A percentile compares a stretch with the other conserved stretches of the same genome.
phyloP scores from a whole-genome alignment of 164 flowering plant species.

The Magnolia changhungtana region DNA sequence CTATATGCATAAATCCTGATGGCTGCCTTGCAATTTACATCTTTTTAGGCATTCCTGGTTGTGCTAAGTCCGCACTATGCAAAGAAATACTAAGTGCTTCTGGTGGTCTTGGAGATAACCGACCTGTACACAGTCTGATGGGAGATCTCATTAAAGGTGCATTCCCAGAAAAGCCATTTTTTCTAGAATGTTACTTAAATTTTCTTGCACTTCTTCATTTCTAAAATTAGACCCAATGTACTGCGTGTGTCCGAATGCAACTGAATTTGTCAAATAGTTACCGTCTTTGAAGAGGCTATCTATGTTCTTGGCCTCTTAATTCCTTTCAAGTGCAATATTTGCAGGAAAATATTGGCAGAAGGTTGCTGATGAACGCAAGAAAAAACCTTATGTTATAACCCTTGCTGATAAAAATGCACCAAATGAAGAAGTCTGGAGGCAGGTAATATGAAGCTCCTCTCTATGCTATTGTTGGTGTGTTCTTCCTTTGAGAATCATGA shows the following conservation, averaged over 20 bases:
- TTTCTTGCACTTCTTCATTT: not conserved
- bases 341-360: constrained; percentile 88
- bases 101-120: constrained; percentile 76
- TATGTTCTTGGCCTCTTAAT: not conserved
- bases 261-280: not conserved
- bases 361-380: constrained; percentile 77
- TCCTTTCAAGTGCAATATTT: constrained; percentile 5
- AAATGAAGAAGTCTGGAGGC: constrained; percentile 97
- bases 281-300: not conserved
- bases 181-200: not conserved
- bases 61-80: constrained; percentile 97
- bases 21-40: not conserved
- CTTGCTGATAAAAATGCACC: constrained; percentile 99
- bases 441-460: constrained; percentile 40
- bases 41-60: constrained; percentile 88
- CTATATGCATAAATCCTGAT: not conserved
- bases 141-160: constrained; percentile 95
- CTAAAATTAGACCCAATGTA: not conserved
- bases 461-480: not conserved
- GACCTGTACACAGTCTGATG: constrained; percentile 81
- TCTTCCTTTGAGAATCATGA: not conserved
- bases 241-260: not conserved
- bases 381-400: constrained; percentile 68
- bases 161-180: not conserved
- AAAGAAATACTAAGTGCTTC: constrained; percentile 65